Base-by-base conservation (phyloP, 164 flowering plant genomes). In the Berberis thunbergii region DNA sequence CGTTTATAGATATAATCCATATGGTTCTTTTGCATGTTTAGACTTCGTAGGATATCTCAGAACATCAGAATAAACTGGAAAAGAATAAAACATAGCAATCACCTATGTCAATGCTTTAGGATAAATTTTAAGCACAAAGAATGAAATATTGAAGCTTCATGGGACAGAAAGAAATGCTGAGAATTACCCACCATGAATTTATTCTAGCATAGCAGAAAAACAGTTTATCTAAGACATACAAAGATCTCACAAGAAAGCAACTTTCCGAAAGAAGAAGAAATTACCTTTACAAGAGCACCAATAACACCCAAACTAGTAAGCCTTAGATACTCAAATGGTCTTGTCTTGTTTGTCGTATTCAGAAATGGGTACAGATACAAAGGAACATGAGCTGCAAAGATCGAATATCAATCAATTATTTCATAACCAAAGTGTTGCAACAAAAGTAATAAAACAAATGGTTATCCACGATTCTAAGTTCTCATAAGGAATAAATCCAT, bases 281-380 rank as follows among this genome's bases (percentile, higher is more conserved):
- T 13, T 84, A 94, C 98, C 98, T 91, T 94, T 64, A 93, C 97
- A 43, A 93, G 76, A 46, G 95, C 94, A 70, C 96, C 96, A 73
- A 93, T 90, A 59, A 93, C 98, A 71, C 97, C 97, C 68, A 93
- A 73, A 78, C 96, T 88, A 45, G 98, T 85, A 60, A 90, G 92
- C 76, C 98, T 80, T 83, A 93, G 72, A 74, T 86, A 87, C 75
- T 93, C 97, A 77, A 90, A 86, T 59, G 96, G 92, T 72, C 85
- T 82, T 45, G 89, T 79, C 74, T 85, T 86, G 86, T 88, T 80
- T 52, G 89, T 84, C 43, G 97, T 94, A 67, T 86, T 87, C 1
- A 94, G 88, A 68, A 94, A 94, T 42, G 97, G 96, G 66, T 91
- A 94, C 60, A 94, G 74, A 76, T 90, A 94, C 63, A 91, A 66